phyloP scores from a whole-genome alignment of 305 asterid species.

The Stenogyne calaminthoides region DNA sequence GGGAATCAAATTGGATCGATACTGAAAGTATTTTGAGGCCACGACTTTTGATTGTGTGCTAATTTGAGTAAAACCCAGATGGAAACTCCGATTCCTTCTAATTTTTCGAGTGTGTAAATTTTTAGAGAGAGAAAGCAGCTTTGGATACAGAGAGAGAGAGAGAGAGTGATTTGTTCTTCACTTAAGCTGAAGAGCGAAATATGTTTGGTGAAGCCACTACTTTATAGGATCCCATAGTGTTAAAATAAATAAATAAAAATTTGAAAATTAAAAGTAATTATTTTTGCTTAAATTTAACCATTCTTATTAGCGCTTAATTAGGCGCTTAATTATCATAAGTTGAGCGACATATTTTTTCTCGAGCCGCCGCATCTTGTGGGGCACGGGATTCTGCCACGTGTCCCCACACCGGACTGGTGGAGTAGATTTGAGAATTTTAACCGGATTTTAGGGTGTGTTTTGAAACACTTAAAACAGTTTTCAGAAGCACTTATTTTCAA shows the following conservation, averaged over 20 bases:
- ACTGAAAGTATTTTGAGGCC: constrained; percentile 23
- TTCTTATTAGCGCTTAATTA: constrained; percentile 10
- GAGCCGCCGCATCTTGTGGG: constrained; percentile 70
- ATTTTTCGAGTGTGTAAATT: neutral
- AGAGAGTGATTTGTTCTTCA: constrained; percentile 23
- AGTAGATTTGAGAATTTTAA: constrained; percentile 11
- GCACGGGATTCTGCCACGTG: constrained; percentile 45
- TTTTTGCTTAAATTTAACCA: neutral
- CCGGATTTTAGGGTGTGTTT: neutral
- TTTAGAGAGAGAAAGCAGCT: constrained; percentile 11
- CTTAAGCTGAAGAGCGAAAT: constrained; percentile 47
- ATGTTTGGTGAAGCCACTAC: constrained; percentile 27
- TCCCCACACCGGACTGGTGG: neutral
- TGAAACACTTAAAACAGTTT: no score
- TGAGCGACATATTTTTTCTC: constrained; percentile 39
- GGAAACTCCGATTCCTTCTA: constrained; percentile 42
- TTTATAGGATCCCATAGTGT: constrained; percentile 30
- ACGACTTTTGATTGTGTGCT: constrained; percentile 28
- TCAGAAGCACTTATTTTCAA: no score
- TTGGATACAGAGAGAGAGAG: neutral
- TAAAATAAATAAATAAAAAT: neutral
- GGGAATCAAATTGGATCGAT: constrained; percentile 28
- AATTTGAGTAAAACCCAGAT: constrained; percentile 41
- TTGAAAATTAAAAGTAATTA: neutral
- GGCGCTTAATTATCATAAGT: constrained; percentile 28